phyloP scores from a whole-genome alignment of 345 rosid species.

The Camelina sativa region DNA sequence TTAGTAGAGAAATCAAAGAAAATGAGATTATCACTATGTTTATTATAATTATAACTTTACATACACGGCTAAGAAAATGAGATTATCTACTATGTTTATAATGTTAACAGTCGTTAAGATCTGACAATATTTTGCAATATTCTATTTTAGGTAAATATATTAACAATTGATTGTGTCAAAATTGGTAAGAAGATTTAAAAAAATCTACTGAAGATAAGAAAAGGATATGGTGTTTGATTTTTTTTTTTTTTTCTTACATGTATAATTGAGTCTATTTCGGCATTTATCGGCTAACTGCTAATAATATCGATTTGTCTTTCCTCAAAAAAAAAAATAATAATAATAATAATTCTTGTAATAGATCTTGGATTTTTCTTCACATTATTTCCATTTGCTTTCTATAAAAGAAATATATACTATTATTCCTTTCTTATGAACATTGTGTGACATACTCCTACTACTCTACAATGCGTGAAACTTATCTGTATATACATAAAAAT shows the following conservation, averaged over 20 bases:
- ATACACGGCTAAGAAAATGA: not conserved
- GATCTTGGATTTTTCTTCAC: slow-evolving; percentile 45
- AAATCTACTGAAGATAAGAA: slow-evolving; percentile 20
- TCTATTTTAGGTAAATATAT: not conserved
- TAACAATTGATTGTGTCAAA: not conserved
- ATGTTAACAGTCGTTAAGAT: not conserved
- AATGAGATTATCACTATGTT: slow-evolving; percentile 19
- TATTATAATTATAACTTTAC: not conserved
- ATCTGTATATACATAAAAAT: not conserved
- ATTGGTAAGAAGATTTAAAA: not conserved
- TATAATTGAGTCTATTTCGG: slow-evolving; percentile 19
- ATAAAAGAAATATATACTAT: not conserved
- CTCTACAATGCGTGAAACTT: not conserved
- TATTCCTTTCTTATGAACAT: not conserved
- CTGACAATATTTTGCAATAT: not conserved
- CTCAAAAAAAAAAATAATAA: no score
- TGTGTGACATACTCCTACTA: slow-evolving; percentile 7
- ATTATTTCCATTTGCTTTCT: slow-evolving; percentile 41
- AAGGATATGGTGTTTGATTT: slow-evolving; percentile 17
- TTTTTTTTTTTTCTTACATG: not conserved
- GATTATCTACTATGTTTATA: slow-evolving; percentile 26
- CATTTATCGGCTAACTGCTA: slow-evolving; percentile 21
- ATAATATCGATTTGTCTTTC: slow-evolving; percentile 37
- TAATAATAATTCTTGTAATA: not conserved
- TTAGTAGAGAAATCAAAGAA: not conserved